Evolutionary conservation across 2,329 filamentous ascomycete genomes (phyloP).

Genomic region (Hypoxylon sp.): DNA sequence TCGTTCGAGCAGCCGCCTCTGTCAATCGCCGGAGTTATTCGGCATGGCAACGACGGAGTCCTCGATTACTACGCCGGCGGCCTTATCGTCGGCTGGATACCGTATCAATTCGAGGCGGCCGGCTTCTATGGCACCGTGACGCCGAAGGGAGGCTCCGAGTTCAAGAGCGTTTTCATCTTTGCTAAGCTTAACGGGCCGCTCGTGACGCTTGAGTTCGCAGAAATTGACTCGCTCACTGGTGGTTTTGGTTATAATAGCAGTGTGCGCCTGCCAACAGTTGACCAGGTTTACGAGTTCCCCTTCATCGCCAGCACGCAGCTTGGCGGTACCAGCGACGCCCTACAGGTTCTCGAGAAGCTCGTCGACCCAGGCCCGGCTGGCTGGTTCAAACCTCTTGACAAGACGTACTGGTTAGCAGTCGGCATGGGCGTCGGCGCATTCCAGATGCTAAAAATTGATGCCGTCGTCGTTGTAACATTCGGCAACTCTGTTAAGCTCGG

Average conservation of each 20-base stretch:
- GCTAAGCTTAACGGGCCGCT: constrained; percentile 25
- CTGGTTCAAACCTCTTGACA: constrained; percentile 55
- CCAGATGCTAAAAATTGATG: constrained; percentile 56
- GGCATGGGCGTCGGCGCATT: constrained; percentile 59
- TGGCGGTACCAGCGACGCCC: neutral
- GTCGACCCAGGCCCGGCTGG: constrained; percentile 37
- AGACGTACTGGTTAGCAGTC: constrained; percentile 56
- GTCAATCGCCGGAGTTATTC: constrained; percentile 56
- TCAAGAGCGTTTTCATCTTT: constrained; percentile 44
- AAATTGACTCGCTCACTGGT: constrained; percentile 16
- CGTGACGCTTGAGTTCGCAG: constrained; percentile 26
- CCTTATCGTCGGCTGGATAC: constrained; percentile 53
- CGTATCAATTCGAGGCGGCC: constrained; percentile 58
- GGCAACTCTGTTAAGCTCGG: constrained; percentile 53
- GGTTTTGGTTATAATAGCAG: constrained; percentile 24
- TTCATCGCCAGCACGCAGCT: constrained; percentile 11
- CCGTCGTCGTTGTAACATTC: constrained; percentile 56
- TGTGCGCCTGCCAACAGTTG: constrained; percentile 10
- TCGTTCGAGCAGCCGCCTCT: constrained; percentile 56
- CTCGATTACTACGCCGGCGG: constrained; percentile 58
- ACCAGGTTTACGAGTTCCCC: constrained; percentile 17
- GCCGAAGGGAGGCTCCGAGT: constrained; percentile 27
- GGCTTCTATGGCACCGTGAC: constrained; percentile 57
- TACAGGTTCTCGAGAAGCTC: constrained; percentile 40
- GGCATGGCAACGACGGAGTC: constrained; percentile 46